These are phyloP conservation scores for Annona cherimola DNA, from an alignment of 164 flowering plant species.

Conservation along the genomic window DNA sequence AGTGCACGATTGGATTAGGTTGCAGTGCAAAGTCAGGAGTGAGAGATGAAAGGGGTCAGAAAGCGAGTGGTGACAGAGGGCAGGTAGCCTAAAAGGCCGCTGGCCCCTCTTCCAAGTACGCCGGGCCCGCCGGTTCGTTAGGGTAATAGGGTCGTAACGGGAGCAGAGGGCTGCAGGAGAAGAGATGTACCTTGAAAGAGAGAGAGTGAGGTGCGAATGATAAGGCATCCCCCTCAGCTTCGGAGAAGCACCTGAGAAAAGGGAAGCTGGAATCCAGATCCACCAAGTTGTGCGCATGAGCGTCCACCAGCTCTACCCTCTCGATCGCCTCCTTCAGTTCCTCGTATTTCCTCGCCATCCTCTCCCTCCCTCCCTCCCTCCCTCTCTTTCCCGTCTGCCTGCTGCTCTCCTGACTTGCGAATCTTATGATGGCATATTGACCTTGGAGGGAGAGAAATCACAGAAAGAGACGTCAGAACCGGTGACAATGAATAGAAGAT, in stretches of 20 bases:
- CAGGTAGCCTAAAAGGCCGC: too few relatives aligned
- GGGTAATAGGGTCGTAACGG: background rate
- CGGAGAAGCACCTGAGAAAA: constrained; percentile 64
- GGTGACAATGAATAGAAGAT: too few relatives aligned
- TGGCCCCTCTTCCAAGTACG: too few relatives aligned
- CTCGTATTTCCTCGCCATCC: constrained; percentile 22
- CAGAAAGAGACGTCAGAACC: too few relatives aligned
- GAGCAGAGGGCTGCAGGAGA: background rate
- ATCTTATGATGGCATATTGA: too few relatives aligned
- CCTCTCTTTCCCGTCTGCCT: background rate
- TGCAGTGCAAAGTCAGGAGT: too few relatives aligned
- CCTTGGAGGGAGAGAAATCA: too few relatives aligned
- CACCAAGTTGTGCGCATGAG: constrained; percentile 82
- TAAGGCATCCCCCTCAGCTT: constrained; percentile 70
- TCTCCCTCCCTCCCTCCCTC: constrained; percentile 4
- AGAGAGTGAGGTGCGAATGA: constrained; percentile 52
- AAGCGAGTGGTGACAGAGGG: too few relatives aligned
- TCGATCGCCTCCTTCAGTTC: constrained; percentile 57
- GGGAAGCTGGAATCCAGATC: constrained; percentile 54
- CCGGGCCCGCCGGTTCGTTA: background rate
- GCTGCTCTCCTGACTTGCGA: too few relatives aligned
- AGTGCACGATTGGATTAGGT: too few relatives aligned
- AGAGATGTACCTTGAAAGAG: constrained; percentile 61
- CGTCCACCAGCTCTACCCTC: constrained; percentile 57
- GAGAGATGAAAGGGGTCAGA: too few relatives aligned